Evolutionary conservation across 495 filamentous ascomycete genomes (phyloP).

Genomic region (Aspergillus haitiensis): DNA sequence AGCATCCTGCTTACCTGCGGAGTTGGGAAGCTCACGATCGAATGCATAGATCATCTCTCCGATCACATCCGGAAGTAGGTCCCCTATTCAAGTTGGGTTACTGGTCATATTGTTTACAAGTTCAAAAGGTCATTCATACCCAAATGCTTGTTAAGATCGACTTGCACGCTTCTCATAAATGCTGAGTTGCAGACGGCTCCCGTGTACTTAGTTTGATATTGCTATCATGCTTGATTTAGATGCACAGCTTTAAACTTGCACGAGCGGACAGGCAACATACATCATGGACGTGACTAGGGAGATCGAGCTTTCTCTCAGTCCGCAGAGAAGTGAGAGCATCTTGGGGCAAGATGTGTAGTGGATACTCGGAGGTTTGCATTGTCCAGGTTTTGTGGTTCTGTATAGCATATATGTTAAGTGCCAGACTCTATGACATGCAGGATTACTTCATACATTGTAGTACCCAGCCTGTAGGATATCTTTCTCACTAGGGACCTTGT

Average conservation of each 20-base stretch:
- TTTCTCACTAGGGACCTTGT: not conserved
- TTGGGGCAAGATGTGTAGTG: not conserved
- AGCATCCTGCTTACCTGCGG: not conserved
- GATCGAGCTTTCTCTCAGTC: constrained; percentile 1
- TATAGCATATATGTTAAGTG: not conserved
- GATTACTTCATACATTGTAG: not conserved
- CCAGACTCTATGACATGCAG: too few species aligned
- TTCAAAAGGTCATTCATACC: not conserved
- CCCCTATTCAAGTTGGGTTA: not conserved
- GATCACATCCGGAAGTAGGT: not conserved
- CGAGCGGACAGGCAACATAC: not conserved
- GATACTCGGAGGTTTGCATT: not conserved
- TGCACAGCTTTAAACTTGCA: not conserved
- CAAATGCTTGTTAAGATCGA: not conserved
- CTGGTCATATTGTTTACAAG: not conserved
- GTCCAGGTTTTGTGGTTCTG: not conserved
- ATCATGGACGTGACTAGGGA: not conserved
- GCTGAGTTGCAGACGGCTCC: not conserved
- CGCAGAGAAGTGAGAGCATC: not conserved
- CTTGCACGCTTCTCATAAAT: not conserved
- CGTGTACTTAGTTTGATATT: not conserved
- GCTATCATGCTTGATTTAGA: not conserved
- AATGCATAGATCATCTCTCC: not conserved
- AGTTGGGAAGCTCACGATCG: not conserved
- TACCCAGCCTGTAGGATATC: not conserved